phyloP scores from a whole-genome alignment of 2,329 filamentous ascomycete genomes.

The Aspergillus intermedius region DNA sequence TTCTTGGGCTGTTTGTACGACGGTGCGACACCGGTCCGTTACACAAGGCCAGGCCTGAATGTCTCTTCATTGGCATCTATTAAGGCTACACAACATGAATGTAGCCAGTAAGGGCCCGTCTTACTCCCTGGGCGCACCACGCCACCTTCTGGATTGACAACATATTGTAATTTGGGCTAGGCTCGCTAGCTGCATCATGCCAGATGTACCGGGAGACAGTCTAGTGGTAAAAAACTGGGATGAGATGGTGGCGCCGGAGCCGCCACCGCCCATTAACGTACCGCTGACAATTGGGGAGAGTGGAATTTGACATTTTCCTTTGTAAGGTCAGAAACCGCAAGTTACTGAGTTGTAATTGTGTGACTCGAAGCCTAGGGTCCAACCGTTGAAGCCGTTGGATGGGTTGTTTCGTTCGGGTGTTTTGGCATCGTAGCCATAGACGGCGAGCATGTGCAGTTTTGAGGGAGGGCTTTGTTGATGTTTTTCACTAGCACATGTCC shows the following conservation, averaged over 20 bases:
- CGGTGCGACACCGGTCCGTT: no score
- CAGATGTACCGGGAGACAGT: no score
- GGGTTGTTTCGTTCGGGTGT: background rate
- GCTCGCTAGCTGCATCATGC: no score
- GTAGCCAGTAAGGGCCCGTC: no score
- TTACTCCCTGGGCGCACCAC: no score
- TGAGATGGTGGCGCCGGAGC: background rate
- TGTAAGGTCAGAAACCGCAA: background rate
- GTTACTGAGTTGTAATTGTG: background rate
- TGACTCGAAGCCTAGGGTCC: background rate
- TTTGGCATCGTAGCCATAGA: conserved; percentile 45
- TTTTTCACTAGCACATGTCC: conserved; percentile 45
- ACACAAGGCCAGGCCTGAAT: no score
- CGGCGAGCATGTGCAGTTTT: conserved; percentile 41
- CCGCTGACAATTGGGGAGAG: background rate
- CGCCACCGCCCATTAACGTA: background rate
- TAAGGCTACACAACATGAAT: no score
- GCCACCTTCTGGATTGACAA: no score
- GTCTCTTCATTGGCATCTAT: no score
- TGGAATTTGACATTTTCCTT: background rate
- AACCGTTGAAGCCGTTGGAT: background rate
- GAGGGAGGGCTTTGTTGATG: conserved; percentile 36
- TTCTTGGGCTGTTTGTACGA: no score
- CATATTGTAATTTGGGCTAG: no score
- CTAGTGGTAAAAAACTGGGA: no score